These are phyloP conservation scores for Blastocystis sp. DNA, from an alignment of 352 stramenopile species.

Conservation along the genomic window DNA sequence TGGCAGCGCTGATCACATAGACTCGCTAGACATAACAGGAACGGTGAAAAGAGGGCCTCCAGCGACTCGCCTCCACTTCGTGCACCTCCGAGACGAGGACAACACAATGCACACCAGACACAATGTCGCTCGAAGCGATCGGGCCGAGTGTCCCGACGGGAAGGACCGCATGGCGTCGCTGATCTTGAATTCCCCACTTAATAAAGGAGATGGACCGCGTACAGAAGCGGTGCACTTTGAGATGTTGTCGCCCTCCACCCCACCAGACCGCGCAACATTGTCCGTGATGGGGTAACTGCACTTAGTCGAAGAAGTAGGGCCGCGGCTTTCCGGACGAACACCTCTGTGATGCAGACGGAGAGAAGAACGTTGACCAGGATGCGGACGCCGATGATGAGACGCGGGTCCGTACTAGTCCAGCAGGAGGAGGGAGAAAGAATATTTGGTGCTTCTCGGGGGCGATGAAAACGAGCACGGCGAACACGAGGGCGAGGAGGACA, in stretches of 20 bases:
- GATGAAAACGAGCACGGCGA: constrained; percentile 7
- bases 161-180: constrained; percentile 55
- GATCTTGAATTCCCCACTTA: not conserved
- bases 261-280: not conserved
- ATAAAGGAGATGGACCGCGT: not conserved
- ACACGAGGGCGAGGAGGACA: not conserved
- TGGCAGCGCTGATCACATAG: not conserved
- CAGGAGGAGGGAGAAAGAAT: not conserved
- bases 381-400: not conserved
- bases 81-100: not conserved
- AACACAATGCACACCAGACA: constrained; percentile 3
- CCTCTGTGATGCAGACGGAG: constrained; percentile 5
- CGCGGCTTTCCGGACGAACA: constrained; percentile 38
- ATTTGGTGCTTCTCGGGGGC: not conserved
- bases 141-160: constrained; percentile 40
- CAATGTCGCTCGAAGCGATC: not conserved
- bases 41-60: not conserved
- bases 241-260: constrained; percentile 25
- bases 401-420: not conserved
- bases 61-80: not conserved
- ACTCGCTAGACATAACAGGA: not conserved
- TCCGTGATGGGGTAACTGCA: constrained; percentile 29
- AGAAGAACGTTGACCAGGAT: not conserved
- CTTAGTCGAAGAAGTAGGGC: constrained; percentile 57
- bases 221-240: constrained; percentile 37